These are phyloP conservation scores for Kazachstania bromeliacearum DNA, from an alignment of 805 yeast species.

Conservation along the genomic window DNA sequence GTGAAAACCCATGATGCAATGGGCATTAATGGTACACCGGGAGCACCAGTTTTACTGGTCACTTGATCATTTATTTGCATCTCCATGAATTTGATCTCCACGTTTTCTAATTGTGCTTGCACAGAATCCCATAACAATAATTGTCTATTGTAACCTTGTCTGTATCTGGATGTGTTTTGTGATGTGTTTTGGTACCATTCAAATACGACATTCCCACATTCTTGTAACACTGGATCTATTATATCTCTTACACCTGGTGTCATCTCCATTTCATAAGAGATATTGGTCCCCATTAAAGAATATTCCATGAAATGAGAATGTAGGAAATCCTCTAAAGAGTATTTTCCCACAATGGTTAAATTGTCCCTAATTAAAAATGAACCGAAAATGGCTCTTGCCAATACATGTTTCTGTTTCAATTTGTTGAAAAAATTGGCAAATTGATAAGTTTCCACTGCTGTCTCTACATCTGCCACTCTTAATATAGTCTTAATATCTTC, in stretches of 20 bases:
- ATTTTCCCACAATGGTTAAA: conserved; percentile 46
- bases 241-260: conserved; percentile 3
- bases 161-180: conserved; percentile 72
- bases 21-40: conserved; percentile 43
- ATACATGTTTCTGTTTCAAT: conserved; percentile 28
- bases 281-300: conserved; percentile 14
- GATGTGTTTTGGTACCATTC: conserved; percentile 37
- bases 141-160: conserved; percentile 59
- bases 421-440: conserved; percentile 30
- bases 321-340: conserved; percentile 31
- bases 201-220: conserved; percentile 39
- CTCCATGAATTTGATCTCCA: conserved; percentile 41
- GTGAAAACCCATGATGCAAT: conserved; percentile 61
- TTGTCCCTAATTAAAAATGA: conserved; percentile 55
- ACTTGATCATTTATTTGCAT: conserved; percentile 22
- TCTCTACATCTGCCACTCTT: conserved; percentile 23
- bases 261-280: background rate
- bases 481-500: conserved; percentile 33
- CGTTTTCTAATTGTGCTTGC: conserved; percentile 62
- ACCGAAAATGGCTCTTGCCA: conserved; percentile 58
- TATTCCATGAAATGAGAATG: conserved; percentile 37
- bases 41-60: conserved; percentile 8
- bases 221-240: conserved; percentile 27
- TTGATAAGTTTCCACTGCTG: conserved; percentile 25
- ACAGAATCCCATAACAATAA: conserved; percentile 63